Conservation (phyloP, 257 asterid genomes). For the Echium plantagineum region DNA sequence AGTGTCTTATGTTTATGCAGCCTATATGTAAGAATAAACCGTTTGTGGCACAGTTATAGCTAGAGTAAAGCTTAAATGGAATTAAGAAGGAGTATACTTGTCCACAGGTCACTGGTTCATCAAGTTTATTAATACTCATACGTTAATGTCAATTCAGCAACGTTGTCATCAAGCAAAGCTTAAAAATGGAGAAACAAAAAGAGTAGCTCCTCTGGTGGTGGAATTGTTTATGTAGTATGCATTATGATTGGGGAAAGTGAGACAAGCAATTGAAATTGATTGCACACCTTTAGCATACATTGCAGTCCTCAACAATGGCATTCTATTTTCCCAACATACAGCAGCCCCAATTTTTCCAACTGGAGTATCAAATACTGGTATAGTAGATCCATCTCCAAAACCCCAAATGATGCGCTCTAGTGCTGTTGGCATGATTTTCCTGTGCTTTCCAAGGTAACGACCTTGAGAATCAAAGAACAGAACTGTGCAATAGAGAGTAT, state of each 20-base stretch:
- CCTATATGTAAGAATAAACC: too few species aligned
- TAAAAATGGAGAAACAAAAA: too few species aligned
- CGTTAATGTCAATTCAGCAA: too few species aligned
- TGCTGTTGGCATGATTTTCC: conserved; percentile 88
- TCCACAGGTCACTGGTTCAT: too few species aligned
- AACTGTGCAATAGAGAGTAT: conserved; percentile 79
- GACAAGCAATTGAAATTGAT: conserved; percentile 1
- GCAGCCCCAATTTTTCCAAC: conserved; percentile 95
- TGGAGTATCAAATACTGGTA: conserved; percentile 87
- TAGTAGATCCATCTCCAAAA: conserved; percentile 93
- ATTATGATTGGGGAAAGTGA: neutral
- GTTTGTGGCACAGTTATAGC: too few species aligned
- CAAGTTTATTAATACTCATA: too few species aligned
- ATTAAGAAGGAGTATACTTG: too few species aligned
- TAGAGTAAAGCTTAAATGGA: too few species aligned
- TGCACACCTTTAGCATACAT: conserved; percentile 82
- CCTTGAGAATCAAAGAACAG: conserved; percentile 82
- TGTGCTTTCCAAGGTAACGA: conserved; percentile 78
- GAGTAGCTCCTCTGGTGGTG: neutral
- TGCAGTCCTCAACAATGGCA: conserved; percentile 92
- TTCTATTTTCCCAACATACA: conserved; percentile 95
- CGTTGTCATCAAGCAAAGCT: too few species aligned
- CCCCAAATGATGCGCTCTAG: conserved; percentile 95
- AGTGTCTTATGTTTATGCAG: too few species aligned
- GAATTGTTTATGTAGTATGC: neutral